Base-by-base conservation (phyloP, 192 early-diverging fungal genomes). In the Linnemannia zychae region DNA sequence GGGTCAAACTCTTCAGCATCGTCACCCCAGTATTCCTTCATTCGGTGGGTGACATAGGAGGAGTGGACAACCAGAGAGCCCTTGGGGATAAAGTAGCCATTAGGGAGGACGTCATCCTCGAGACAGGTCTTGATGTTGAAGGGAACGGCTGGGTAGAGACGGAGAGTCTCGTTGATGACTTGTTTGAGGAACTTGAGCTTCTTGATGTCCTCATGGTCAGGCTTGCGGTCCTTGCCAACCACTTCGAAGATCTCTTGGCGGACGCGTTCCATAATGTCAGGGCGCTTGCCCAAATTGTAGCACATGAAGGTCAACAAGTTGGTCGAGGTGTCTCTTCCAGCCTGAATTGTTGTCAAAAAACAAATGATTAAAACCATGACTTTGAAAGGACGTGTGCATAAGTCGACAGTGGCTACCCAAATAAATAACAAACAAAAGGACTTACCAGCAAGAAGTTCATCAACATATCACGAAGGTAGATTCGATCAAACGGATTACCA, bases 151-250 rank as follows among this genome's bases (percentile, higher is more conserved):
- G 92, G 88, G 67, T 89, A 78, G 11, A 92, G 60, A 65, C 91
- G 83, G 76, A 90, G 73, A 6, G 92, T 90, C 66, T 94, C 93
- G 48, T 91, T 82, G 71, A 93, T 86, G 34, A 92, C 89, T 20
- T 90, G 88, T 60, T 90, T 93, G 36, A 92, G 70, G 69, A 82
- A 90, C 37, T 90, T 88, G n/a, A 92, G 77, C 15, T 87, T 66
- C 67, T 91, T 92, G 48, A 91, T 70, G 28, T 89, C 86, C 31
- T 91, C 79, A 38, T 92, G 89, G 9, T 81, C 75, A 24, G 87
- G 89, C 72, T 82, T 81, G 68, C 88, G 79, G 28, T 88, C 75
- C 4, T 31, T 17, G 24, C 81, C 81, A 2, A 84, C 66, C 24
- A 84, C 73, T 1, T 65, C 48, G 67, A 89, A 85, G 28, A 90